Evolutionary conservation across 495 filamentous ascomycete species (phyloP).

Genomic region (Evansstolkia leycettana): DNA sequence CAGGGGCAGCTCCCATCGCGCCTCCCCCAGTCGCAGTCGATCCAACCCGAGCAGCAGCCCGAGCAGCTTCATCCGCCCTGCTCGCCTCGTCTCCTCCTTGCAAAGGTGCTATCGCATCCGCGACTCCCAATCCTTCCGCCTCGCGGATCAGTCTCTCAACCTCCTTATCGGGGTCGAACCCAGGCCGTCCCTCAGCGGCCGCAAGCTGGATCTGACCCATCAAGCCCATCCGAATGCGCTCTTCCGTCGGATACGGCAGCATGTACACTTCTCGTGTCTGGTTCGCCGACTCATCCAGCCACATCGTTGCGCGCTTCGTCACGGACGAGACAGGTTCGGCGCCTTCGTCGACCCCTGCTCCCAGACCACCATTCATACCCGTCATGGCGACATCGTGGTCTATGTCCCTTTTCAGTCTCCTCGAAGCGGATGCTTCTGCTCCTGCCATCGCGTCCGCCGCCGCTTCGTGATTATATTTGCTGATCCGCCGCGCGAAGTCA

Average conservation of each 20-base stretch:
- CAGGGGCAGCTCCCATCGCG: constrained; percentile 9
- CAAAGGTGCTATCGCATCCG: constrained; percentile 10
- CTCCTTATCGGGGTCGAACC: constrained; percentile 26
- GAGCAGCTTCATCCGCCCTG: constrained; percentile 23
- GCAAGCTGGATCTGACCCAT: constrained; percentile 35
- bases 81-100: constrained; percentile 9
- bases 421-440: background rate
- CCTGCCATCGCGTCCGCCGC: constrained; percentile 31
- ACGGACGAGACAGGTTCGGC: constrained; percentile 28
- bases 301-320: constrained; percentile 30
- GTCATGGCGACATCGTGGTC: constrained; percentile 21
- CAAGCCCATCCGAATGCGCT: constrained; percentile 34
- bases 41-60: constrained; percentile 23
- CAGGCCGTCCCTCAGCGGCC: constrained; percentile 16
- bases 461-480: constrained; percentile 36
- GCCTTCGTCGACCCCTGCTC: constrained; percentile 8
- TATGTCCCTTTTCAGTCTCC: constrained; percentile 2
- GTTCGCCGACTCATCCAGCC: constrained; percentile 34
- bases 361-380: constrained; percentile 11
- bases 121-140: constrained; percentile 25
- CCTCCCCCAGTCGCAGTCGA: constrained; percentile 10
- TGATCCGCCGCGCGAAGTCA: constrained; percentile 35
- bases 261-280: constrained; percentile 32
- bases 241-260: constrained; percentile 35
- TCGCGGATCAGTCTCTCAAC: constrained; percentile 30